phyloP scores from a whole-genome alignment of 1,139 yeast genomes.

The Candida sanyaensis region DNA sequence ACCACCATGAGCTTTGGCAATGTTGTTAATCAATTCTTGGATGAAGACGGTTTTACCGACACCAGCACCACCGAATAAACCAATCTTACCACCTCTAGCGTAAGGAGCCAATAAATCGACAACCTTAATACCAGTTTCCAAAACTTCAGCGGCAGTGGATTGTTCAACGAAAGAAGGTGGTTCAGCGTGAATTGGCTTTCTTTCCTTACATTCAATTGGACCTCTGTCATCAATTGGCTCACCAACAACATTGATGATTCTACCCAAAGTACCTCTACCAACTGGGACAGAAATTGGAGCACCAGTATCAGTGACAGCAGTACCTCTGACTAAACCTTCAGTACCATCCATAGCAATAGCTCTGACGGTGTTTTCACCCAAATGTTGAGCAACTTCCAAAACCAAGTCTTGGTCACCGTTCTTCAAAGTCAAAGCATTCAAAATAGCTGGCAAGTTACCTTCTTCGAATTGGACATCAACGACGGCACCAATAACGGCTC shows the following conservation, averaged over 20 bases:
- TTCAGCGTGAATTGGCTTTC: conserved; percentile 97
- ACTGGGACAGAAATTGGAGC: conserved; percentile 98
- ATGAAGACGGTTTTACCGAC: conserved; percentile 99
- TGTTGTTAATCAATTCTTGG: conserved; percentile 99
- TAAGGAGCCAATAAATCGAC: conserved; percentile 99
- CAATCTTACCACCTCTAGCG: conserved; percentile 99
- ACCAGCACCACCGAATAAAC: conserved; percentile 99
- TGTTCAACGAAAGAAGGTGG: conserved; percentile 96
- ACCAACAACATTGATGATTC: conserved; percentile 98
- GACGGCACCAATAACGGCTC: conserved; percentile 99
- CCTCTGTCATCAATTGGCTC: conserved; percentile 99
- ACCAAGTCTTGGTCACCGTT: conserved; percentile 72
- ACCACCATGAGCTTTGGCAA: conserved; percentile 99
- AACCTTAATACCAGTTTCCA: conserved; percentile 99
- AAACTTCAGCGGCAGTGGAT: conserved; percentile 96
- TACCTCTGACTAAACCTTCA: conserved; percentile 99
- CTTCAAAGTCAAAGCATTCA: conserved; percentile 91
- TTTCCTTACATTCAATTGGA: conserved; percentile 88
- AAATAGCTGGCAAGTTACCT: conserved; percentile 95
- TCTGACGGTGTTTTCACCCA: conserved; percentile 99
- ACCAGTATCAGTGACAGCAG: conserved; percentile 89
- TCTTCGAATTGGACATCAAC: conserved; percentile 99
- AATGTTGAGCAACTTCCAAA: conserved; percentile 98
- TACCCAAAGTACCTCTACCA: conserved; percentile 98
- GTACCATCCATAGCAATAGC: conserved; percentile 99